phyloP scores from a whole-genome alignment of 2,329 filamentous ascomycete species.

The Fusarium kyushuense region DNA sequence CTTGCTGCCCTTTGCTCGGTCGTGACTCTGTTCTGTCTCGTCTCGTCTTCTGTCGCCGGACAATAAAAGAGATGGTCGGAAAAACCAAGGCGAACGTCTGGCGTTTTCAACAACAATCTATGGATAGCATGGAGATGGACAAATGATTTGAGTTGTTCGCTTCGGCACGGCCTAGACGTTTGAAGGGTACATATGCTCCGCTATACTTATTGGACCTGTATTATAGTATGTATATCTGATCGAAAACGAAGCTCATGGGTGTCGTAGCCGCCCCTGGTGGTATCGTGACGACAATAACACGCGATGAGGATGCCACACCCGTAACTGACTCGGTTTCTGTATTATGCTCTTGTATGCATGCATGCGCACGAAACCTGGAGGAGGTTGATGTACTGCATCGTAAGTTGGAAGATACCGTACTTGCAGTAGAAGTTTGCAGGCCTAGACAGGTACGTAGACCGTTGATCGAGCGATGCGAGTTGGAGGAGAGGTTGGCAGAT shows the following conservation, averaged over 20 bases:
- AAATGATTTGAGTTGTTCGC: slow-evolving; percentile 28
- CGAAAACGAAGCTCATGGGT: slow-evolving; percentile 27
- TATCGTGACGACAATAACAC: slow-evolving; percentile 48
- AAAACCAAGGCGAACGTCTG: slow-evolving; percentile 31
- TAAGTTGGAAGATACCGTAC: not conserved
- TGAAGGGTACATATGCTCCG: slow-evolving; percentile 11
- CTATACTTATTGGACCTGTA: slow-evolving; percentile 15
- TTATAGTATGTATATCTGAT: slow-evolving; percentile 8
- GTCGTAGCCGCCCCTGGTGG: slow-evolving; percentile 33
- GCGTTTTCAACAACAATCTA: slow-evolving; percentile 33
- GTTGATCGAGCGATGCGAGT: slow-evolving; percentile 34
- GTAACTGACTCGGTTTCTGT: slow-evolving; percentile 47
- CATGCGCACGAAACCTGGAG: slow-evolving; percentile 48
- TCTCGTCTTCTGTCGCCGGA: slow-evolving; percentile 20
- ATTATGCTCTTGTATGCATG: slow-evolving; percentile 37
- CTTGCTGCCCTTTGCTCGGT: slow-evolving; percentile 28
- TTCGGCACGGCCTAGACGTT: slow-evolving; percentile 25
- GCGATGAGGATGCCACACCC: slow-evolving; percentile 44
- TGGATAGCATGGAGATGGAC: slow-evolving; percentile 20
- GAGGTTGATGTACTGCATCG: slow-evolving; percentile 18
- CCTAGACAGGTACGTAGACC: not conserved
- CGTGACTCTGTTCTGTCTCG: slow-evolving; percentile 27
- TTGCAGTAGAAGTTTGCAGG: slow-evolving; percentile 12
- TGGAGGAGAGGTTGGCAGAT: not conserved
- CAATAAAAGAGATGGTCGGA: slow-evolving; percentile 13